phyloP scores from a whole-genome alignment of 2,329 filamentous ascomycete species.

The Albifimbria verrucaria region DNA sequence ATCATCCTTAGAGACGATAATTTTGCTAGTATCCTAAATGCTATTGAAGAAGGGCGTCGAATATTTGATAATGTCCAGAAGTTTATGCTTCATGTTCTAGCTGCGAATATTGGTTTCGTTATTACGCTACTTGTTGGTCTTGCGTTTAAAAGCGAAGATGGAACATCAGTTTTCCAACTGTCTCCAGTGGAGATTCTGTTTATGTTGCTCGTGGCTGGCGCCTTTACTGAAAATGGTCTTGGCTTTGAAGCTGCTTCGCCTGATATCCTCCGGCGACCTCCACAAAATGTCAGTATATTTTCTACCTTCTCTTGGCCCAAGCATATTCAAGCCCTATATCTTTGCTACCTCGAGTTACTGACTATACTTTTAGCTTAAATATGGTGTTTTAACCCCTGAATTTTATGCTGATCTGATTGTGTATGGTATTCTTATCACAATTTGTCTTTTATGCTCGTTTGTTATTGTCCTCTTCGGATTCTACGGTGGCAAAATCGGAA shows the following conservation, averaged over 20 bases:
- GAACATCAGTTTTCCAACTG: conserved; percentile 66
- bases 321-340: too few species aligned
- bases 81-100: conserved; percentile 64
- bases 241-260: conserved; percentile 66
- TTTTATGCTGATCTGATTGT: conserved; percentile 60
- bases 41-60: conserved; percentile 62
- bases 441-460: conserved; percentile 55
- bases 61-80: conserved; percentile 72
- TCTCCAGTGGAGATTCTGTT: conserved; percentile 70
- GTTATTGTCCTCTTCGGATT: conserved; percentile 55
- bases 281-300: conserved; percentile 18
- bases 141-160: conserved; percentile 61
- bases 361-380: conserved; percentile 23
- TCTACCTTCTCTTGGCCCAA: background rate
- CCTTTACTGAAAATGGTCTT: conserved; percentile 68
- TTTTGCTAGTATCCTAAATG: conserved; percentile 43
- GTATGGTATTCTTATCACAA: conserved; percentile 63
- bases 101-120: conserved; percentile 66
- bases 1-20: conserved; percentile 70
- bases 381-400: conserved; percentile 62
- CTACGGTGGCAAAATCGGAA: conserved; percentile 51
- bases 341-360: background rate
- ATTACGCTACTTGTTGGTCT: conserved; percentile 64
- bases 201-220: conserved; percentile 72
- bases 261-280: conserved; percentile 46